Conservation (phyloP, 352 stramenopile genomes). For the Phytophthora fragariae region DNA sequence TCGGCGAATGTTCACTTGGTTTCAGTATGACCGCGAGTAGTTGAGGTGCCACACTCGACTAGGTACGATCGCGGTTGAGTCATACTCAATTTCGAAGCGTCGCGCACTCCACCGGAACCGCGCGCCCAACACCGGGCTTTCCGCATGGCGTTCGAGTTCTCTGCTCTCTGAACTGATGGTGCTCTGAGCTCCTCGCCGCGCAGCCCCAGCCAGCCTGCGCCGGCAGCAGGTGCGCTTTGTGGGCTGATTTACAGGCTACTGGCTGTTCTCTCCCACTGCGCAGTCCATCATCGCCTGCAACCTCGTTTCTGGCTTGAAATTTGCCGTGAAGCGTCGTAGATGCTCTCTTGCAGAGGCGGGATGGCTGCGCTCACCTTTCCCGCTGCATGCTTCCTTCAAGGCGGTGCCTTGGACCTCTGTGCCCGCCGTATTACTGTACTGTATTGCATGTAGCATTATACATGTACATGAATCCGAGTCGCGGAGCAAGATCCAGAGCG, state of each 20-base stretch:
- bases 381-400: not conserved
- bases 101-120: conserved; percentile 25
- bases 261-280: conserved; percentile 32
- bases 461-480: too few species aligned
- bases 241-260: conserved; percentile 16
- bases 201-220: not conserved
- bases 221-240: not conserved
- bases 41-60: conserved; percentile 12
- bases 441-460: not conserved
- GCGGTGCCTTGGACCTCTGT: not conserved
- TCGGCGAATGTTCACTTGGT: conserved; percentile 12
- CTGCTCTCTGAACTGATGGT: not conserved
- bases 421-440: not conserved
- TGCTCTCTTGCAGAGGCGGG: conserved; percentile 7
- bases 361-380: not conserved
- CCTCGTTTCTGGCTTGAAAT: conserved; percentile 32
- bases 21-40: conserved; percentile 13
- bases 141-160: not conserved
- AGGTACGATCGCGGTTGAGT: conserved; percentile 13
- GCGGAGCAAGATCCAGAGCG: too few species aligned
- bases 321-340: conserved; percentile 28
- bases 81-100: conserved; percentile 16
- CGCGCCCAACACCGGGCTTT: not conserved
- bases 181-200: not conserved
- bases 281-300: conserved; percentile 12